Evolutionary conservation across 2,329 filamentous ascomycete genomes (phyloP).

Genomic region (Calonectria naviculata): DNA sequence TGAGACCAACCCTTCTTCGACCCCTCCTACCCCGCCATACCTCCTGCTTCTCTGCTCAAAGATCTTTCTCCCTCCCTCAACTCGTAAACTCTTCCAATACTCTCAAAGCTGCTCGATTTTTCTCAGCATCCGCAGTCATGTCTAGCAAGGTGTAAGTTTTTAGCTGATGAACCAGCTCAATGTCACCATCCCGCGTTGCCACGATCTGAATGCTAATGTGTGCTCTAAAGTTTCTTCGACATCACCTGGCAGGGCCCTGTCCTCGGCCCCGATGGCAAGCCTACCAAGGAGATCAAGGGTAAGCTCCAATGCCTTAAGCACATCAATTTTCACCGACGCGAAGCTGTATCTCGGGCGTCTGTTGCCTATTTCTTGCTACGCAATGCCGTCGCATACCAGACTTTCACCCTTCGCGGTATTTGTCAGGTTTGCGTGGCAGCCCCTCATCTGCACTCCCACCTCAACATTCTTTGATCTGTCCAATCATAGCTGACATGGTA

Average conservation of each 20-base stretch:
- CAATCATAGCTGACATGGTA: constrained; percentile 32
- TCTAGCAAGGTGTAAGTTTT: constrained; percentile 70
- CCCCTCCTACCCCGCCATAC: constrained; percentile 60
- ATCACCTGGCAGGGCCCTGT: constrained; percentile 78
- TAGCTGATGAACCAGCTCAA: constrained; percentile 7
- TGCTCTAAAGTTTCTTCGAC: constrained; percentile 72
- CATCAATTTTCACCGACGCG: constrained; percentile 12
- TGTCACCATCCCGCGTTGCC: background rate
- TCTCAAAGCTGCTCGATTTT: constrained; percentile 55
- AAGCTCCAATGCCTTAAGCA: constrained; percentile 48
- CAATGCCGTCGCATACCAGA: background rate
- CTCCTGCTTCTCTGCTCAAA: constrained; percentile 51
- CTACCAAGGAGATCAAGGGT: constrained; percentile 67
- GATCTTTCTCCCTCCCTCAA: constrained; percentile 55
- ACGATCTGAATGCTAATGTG: constrained; percentile 31
- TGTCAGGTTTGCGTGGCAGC: constrained; percentile 18
- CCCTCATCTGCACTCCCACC: constrained; percentile 2
- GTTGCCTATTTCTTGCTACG: too few species aligned
- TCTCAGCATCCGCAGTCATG: constrained; percentile 78
- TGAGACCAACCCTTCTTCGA: constrained; percentile 57
- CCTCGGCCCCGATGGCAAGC: constrained; percentile 65
- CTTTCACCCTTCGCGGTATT: constrained; percentile 13
- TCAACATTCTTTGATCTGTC: background rate
- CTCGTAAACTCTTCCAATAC: constrained; percentile 54
- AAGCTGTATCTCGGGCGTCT: background rate